Conservation (phyloP, 1,139 yeast genomes). For the Saccharomyces pastorianus region DNA sequence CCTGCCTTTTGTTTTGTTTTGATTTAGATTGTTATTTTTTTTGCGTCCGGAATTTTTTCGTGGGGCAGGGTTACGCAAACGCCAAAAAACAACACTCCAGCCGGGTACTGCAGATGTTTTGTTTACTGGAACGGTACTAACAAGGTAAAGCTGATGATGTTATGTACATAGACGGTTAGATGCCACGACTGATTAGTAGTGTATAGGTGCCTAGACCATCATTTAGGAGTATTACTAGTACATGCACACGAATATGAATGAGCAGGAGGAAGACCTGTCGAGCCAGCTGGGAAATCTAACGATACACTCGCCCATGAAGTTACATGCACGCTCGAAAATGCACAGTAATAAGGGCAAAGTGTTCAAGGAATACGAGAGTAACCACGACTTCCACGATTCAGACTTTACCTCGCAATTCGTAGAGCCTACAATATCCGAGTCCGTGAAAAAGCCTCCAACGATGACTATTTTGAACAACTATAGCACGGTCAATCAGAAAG, state of each 20-base stretch:
- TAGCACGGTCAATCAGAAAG: constrained; percentile 21
- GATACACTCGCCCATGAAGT: background rate
- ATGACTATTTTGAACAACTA: constrained; percentile 7
- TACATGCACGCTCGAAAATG: background rate
- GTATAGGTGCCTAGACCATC: background rate
- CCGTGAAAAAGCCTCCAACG: background rate
- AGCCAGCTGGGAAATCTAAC: background rate
- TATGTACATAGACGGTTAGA: background rate
- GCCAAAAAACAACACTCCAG: background rate
- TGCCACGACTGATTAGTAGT: background rate
- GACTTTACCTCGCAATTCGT: constrained; percentile 16
- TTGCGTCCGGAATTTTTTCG: background rate
- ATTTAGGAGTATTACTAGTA: background rate
- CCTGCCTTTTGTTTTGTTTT: background rate
- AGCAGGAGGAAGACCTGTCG: background rate
- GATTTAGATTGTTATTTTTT: background rate
- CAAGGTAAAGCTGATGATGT: background rate
- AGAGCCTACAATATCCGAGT: constrained; percentile 8
- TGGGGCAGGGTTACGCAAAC: background rate
- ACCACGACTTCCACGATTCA: constrained; percentile 18
- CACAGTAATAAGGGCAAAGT: background rate
- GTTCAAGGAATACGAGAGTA: constrained; percentile 16
- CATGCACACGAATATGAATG: background rate
- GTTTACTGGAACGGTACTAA: background rate
- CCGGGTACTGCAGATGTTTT: background rate